A percentile compares a stretch with the other conserved stretches of the same genome.
These are phyloP conservation scores for Globisporangium sylvaticum DNA, from an alignment of 352 stramenopile genomes.

Conservation along the genomic window DNA sequence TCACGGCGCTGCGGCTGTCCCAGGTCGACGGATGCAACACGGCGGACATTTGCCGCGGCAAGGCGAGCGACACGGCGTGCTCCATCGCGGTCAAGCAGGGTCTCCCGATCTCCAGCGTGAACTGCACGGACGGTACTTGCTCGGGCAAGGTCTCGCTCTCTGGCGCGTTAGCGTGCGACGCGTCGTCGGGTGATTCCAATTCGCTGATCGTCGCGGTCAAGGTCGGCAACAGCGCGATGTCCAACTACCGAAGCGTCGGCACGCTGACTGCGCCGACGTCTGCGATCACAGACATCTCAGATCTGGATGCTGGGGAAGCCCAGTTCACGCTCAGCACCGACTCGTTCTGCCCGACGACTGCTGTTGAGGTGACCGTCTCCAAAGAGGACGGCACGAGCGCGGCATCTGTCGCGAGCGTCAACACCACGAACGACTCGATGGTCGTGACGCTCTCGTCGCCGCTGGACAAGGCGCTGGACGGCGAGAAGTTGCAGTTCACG, in stretches of 20 bases:
- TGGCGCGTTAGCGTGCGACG: conserved; percentile 44
- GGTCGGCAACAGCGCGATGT: conserved; percentile 45
- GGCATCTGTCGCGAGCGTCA: conserved; percentile 15
- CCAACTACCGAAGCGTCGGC: conserved; percentile 41
- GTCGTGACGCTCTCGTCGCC: conserved; percentile 34
- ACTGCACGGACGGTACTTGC: conserved; percentile 41
- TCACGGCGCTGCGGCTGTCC: conserved; percentile 58
- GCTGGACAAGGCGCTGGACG: conserved; percentile 26
- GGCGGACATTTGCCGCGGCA: conserved; percentile 52
- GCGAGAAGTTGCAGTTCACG: conserved; percentile 31
- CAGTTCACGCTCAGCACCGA: conserved; percentile 36
- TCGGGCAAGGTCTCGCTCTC: conserved; percentile 42
- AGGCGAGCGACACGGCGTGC: conserved; percentile 38
- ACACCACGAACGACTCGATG: conserved; percentile 36
- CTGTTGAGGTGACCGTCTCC: conserved; percentile 34
- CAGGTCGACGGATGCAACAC: conserved; percentile 47
- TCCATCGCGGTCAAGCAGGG: conserved; percentile 32
- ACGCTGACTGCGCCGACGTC: conserved; percentile 26
- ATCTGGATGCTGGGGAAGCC: conserved; percentile 28
- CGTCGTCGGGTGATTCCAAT: conserved; percentile 23
- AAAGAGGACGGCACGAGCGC: conserved; percentile 8
- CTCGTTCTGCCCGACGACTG: conserved; percentile 32
- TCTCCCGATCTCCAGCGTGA: conserved; percentile 33
- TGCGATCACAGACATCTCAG: conserved; percentile 33
- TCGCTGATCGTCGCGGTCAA: conserved; percentile 46